These are phyloP conservation scores for Phytophthora pistaciae DNA, from an alignment of 352 stramenopile genomes.

Conservation along the genomic window DNA sequence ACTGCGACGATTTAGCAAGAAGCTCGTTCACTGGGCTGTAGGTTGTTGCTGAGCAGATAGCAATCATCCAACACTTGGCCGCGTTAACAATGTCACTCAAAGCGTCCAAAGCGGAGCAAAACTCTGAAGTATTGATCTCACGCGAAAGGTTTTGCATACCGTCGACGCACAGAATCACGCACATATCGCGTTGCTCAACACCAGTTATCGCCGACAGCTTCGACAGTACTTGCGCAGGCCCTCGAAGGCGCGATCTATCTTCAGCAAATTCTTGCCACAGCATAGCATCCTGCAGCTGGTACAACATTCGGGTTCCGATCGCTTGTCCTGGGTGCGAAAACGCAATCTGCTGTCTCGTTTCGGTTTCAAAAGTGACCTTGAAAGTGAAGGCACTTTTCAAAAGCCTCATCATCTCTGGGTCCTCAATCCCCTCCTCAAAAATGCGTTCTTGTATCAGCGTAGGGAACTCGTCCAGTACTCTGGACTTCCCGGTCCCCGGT, in stretches of 20 bases:
- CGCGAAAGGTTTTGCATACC: slow-evolving; percentile 10
- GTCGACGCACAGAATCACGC: slow-evolving; percentile 25
- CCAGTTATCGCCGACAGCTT: not conserved
- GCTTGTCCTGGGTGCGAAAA: not conserved
- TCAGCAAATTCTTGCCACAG: not conserved
- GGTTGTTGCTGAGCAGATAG: slow-evolving; percentile 15
- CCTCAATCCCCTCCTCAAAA: not conserved
- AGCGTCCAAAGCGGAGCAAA: not conserved
- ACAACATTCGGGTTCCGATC: slow-evolving; percentile 10
- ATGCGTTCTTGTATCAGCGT: slow-evolving; percentile 3
- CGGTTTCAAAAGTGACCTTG: slow-evolving; percentile 18
- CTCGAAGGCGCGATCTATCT: not conserved
- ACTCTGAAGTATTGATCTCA: not conserved
- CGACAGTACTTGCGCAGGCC: not conserved
- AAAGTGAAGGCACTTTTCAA: slow-evolving; percentile 23
- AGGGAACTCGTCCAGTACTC: slow-evolving; percentile 25
- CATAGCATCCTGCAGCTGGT: slow-evolving; percentile 6
- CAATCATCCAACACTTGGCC: slow-evolving; percentile 21
- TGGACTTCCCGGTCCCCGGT: slow-evolving; percentile 20
- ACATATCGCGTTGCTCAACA: not conserved
- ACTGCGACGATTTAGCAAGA: not conserved
- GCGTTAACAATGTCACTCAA: slow-evolving; percentile 15
- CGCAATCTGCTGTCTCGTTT: not conserved
- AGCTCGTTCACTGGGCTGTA: slow-evolving; percentile 10
- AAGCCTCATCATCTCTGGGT: slow-evolving; percentile 11